These are phyloP conservation scores for Heritiera fomes DNA, from an alignment of 345 rosid genomes.

Conservation along the genomic window DNA sequence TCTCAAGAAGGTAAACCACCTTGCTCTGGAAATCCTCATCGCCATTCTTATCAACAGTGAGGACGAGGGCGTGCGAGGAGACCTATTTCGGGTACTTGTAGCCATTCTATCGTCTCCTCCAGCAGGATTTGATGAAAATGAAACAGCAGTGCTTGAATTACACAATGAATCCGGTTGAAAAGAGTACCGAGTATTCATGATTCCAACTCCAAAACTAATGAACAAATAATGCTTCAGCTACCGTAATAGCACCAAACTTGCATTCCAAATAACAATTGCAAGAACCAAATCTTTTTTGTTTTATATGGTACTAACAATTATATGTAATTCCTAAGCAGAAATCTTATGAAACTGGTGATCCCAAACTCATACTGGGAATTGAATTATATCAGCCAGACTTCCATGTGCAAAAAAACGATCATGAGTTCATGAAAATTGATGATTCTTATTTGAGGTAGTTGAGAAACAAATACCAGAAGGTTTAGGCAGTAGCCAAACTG, in stretches of 20 bases:
- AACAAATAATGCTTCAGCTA: too few species aligned
- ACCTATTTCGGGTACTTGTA: conserved; percentile 43
- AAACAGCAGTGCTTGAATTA: conserved; percentile 36
- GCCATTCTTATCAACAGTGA: conserved; percentile 64
- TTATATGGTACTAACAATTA: neutral
- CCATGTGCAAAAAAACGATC: conserved; percentile 19
- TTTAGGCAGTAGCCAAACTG: neutral
- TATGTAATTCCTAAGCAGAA: conserved; percentile 10
- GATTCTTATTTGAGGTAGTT: conserved; percentile 37
- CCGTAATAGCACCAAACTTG: too few species aligned
- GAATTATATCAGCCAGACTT: too few species aligned
- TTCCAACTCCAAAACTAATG: too few species aligned
- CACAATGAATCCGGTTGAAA: conserved; percentile 50
- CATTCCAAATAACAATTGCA: too few species aligned
- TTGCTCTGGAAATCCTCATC: conserved; percentile 83
- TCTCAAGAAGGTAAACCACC: conserved; percentile 91
- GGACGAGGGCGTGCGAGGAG: conserved; percentile 40
- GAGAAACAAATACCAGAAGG: conserved; percentile 41
- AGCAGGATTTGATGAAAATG: conserved; percentile 51
- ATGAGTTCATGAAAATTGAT: conserved; percentile 19
- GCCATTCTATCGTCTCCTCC: conserved; percentile 32
- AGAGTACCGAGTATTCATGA: conserved; percentile 64
- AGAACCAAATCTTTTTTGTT: too few species aligned
- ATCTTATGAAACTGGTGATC: conserved; percentile 24
- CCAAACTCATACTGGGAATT: too few species aligned